Evolutionary conservation across 2,329 filamentous ascomycete genomes (phyloP).

Genomic region (Monilinia fructicola): DNA sequence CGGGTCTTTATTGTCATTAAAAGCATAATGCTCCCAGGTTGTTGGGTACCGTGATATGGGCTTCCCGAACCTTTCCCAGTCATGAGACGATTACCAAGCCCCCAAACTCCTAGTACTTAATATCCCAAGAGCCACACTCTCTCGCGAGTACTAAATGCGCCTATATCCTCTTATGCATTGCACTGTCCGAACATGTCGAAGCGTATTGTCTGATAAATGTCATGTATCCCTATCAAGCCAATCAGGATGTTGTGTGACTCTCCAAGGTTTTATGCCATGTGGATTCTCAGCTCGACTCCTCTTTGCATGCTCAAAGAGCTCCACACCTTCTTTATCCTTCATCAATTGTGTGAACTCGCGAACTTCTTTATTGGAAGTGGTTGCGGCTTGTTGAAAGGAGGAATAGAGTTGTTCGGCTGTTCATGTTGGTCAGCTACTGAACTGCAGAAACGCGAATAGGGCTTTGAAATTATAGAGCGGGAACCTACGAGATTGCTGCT

Average conservation of each 20-base stretch:
- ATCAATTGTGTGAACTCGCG: conserved; percentile 43
- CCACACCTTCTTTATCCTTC: conserved; percentile 38
- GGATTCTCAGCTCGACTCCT: conserved; percentile 56
- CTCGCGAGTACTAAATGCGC: not conserved
- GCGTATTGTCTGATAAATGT: not conserved
- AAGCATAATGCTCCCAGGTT: not conserved
- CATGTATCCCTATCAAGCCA: conserved; percentile 48
- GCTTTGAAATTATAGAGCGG: not conserved
- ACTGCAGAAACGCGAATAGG: not conserved
- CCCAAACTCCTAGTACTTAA: not conserved
- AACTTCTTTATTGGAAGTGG: conserved; percentile 51
- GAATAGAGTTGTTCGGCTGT: conserved; percentile 53
- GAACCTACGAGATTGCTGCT: conserved; percentile 52
- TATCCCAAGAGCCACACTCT: conserved; percentile 8
- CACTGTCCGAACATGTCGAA: not conserved
- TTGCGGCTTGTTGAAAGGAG: conserved; percentile 50
- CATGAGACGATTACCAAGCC: not conserved
- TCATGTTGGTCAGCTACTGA: conserved; percentile 9
- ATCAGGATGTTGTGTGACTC: conserved; percentile 57
- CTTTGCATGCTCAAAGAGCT: conserved; percentile 52
- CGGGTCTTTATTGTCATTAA: not conserved
- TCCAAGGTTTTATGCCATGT: conserved; percentile 59
- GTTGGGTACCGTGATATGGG: not conserved
- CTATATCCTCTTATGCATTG: conserved; percentile 3
- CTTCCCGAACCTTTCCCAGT: not conserved